Evolutionary conservation across 2,329 filamentous ascomycete species (phyloP).

Genomic region (Diaporthe ilicicola): DNA sequence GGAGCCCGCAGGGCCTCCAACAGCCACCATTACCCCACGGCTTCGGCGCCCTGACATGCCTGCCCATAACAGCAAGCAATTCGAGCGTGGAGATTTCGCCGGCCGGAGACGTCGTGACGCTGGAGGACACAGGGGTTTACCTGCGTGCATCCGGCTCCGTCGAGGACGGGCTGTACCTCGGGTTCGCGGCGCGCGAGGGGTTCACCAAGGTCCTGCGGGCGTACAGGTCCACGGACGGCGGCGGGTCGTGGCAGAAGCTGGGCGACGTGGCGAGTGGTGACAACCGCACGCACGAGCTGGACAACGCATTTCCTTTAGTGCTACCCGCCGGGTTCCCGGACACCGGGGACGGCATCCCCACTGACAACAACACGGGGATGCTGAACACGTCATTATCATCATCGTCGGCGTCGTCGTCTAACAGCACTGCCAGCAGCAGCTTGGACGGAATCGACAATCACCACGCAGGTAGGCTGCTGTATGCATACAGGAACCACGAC

Average conservation of each 20-base stretch:
- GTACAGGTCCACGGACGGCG: constrained; percentile 40
- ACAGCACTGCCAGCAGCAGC: background rate
- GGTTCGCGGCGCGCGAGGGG: constrained; percentile 41
- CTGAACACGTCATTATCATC: too few species aligned
- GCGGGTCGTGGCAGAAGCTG: constrained; percentile 39
- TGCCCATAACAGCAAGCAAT: background rate
- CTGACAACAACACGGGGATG: background rate
- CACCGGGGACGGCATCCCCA: background rate
- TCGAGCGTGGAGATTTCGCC: background rate
- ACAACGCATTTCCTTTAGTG: constrained; percentile 43
- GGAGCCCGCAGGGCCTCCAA: background rate
- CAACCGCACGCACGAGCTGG: constrained; percentile 39
- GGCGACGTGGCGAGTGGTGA: constrained; percentile 34
- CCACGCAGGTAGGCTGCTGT: constrained; percentile 28
- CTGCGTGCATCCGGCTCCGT: constrained; percentile 39
- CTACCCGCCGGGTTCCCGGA: constrained; percentile 6
- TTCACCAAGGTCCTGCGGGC: constrained; percentile 38
- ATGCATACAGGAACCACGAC: constrained; percentile 46
- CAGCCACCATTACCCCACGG: background rate
- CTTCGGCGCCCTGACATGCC: background rate
- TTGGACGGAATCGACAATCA: background rate
- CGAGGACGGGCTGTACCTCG: constrained; percentile 41
- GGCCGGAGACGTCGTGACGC: constrained; percentile 37
- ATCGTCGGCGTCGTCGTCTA: too few species aligned
- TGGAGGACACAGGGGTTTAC: constrained; percentile 42